Evolutionary conservation across 2,329 filamentous ascomycete species (phyloP).

Genomic region (Aureobasidium melanogenum): DNA sequence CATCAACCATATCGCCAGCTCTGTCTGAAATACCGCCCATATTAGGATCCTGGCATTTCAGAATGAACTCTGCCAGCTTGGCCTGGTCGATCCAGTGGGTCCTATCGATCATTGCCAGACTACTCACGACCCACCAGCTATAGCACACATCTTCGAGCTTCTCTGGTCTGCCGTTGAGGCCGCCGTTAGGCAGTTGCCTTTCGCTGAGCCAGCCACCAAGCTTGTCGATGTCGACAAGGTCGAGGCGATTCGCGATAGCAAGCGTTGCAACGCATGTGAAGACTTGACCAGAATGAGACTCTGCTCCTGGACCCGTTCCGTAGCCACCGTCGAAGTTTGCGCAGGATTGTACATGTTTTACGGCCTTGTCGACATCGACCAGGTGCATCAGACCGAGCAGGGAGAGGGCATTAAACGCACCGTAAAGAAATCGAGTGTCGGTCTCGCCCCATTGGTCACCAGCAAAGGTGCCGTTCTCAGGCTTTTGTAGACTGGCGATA

Average conservation of each 20-base stretch:
- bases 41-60: constrained; percentile 79
- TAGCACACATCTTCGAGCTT: constrained; percentile 97
- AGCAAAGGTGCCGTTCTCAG: constrained; percentile 73
- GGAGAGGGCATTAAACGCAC: constrained; percentile 80
- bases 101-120: constrained; percentile 77
- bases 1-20: constrained; percentile 90
- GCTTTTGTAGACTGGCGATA: constrained; percentile 75
- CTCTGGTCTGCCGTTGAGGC: constrained; percentile 87
- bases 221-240: constrained; percentile 69
- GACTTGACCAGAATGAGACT: constrained; percentile 91
- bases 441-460: constrained; percentile 96
- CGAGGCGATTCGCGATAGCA: constrained; percentile 70
- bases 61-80: constrained; percentile 71
- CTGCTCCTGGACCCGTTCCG: constrained; percentile 78
- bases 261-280: constrained; percentile 89
- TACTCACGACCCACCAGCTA: constrained; percentile 96
- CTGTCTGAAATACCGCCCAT: constrained; percentile 80
- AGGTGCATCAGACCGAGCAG: constrained; percentile 65
- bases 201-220: constrained; percentile 88
- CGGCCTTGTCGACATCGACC: constrained; percentile 71
- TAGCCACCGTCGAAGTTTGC: constrained; percentile 93
- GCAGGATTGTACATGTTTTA: constrained; percentile 70
- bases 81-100: constrained; percentile 88
- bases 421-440: constrained; percentile 90
- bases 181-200: constrained; percentile 76